A percentile compares a stretch with the other conserved stretches of the same genome.
Evolutionary conservation across 176 grass and related monocot genomes (phyloP).

Genomic region (Puccinellia tenuiflora): DNA sequence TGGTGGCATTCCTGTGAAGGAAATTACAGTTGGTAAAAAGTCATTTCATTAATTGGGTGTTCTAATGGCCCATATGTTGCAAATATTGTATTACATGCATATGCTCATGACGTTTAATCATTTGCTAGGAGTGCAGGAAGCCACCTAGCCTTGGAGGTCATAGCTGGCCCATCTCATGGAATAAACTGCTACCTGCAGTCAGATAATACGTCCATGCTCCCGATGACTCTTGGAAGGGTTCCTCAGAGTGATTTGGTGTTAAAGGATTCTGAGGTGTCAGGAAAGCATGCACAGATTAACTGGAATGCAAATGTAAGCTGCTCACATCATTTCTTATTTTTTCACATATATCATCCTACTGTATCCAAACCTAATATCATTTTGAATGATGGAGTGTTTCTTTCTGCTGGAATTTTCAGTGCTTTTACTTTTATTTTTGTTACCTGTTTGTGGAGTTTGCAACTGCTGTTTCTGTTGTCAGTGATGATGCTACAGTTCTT

Average conservation of each 20-base stretch:
- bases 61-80: conserved; percentile 2
- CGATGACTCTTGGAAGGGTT: conserved; percentile 63
- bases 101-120: conserved; percentile 33
- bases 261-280: conserved; percentile 75
- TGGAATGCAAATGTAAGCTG: conserved; percentile 59
- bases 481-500: neutral
- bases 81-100: conserved; percentile 15
- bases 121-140: conserved; percentile 55
- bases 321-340: neutral
- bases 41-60: conserved; percentile 4
- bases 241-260: conserved; percentile 46
- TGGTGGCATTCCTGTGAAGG: conserved; percentile 33
- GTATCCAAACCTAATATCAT: neutral
- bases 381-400: neutral
- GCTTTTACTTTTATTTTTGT: neutral
- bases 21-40: conserved; percentile 39
- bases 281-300: conserved; percentile 65
- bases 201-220: conserved; percentile 18
- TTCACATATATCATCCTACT: neutral
- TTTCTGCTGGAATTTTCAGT: neutral
- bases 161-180: conserved; percentile 59
- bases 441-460: conserved; percentile 11
- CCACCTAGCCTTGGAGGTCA: conserved; percentile 54
- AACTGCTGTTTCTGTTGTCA: neutral
- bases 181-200: conserved; percentile 38